These are phyloP conservation scores for Cryptococcus sp. DNA, from an alignment of 1,284 basidiomycete species.

Conservation along the genomic window DNA sequence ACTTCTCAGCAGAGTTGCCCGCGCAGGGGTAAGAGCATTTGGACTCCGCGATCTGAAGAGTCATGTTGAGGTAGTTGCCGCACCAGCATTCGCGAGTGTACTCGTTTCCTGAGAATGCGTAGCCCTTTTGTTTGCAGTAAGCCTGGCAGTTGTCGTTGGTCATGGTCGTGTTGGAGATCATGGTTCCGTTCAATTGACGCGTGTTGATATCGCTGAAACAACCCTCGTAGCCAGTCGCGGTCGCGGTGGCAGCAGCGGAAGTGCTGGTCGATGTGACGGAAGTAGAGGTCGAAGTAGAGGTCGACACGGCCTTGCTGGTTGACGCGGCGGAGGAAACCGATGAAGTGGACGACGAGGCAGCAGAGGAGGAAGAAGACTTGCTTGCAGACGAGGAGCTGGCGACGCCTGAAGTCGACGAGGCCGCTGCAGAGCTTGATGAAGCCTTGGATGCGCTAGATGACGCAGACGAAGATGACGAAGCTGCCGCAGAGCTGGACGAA, in stretches of 20 bases:
- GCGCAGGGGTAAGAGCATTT: conserved; percentile 14
- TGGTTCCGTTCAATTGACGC: conserved; percentile 29
- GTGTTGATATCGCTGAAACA: conserved; percentile 32
- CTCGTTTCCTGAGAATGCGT: conserved; percentile 27
- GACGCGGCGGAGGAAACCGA: conserved; percentile 5
- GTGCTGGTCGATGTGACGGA: conserved; percentile 5
- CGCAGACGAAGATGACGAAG: conserved; percentile 1
- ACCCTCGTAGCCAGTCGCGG: conserved; percentile 18
- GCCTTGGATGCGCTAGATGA: conserved; percentile 5
- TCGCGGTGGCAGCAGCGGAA: conserved; percentile 12
- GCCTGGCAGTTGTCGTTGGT: conserved; percentile 30
- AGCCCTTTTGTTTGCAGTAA: conserved; percentile 22
- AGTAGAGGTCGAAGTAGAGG: not conserved
- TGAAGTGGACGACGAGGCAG: conserved; percentile 6
- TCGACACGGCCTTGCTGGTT: not conserved
- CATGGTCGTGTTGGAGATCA: conserved; percentile 20
- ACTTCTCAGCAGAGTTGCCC: conserved; percentile 14
- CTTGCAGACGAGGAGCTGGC: conserved; percentile 4
- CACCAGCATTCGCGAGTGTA: conserved; percentile 29
- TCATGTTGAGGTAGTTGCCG: conserved; percentile 14
- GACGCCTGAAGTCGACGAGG: conserved; percentile 8
- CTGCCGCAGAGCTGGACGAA: conserved; percentile 4
- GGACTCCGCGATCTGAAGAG: conserved; percentile 1
- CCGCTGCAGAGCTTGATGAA: conserved; percentile 1
- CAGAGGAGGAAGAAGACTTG: conserved; percentile 2